A percentile compares a stretch with the other conserved stretches of the same genome.
phyloP scores from a whole-genome alignment of 176 grass and related monocot genomes.

The Chrysopogon serrulatus region DNA sequence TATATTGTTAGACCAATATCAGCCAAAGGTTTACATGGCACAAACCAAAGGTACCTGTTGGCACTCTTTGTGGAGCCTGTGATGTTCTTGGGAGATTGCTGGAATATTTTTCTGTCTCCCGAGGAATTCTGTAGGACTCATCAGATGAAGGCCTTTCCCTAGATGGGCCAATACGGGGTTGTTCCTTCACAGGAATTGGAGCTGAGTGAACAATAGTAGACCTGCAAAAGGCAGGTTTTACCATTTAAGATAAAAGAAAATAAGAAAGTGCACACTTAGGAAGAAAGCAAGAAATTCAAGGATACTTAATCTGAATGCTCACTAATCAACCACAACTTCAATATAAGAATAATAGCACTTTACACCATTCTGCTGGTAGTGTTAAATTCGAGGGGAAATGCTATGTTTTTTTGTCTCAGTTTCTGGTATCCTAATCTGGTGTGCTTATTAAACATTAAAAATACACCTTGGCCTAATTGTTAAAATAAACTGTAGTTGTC shows the following conservation, averaged over 20 bases:
- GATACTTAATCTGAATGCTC: not conserved
- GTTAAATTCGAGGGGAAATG: not conserved
- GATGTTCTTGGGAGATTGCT: conserved; percentile 32
- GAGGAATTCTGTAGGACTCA: conserved; percentile 44
- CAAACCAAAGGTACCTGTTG: conserved; percentile 43
- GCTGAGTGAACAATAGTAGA: conserved; percentile 84
- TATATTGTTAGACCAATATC: not conserved
- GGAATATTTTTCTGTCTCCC: conserved; percentile 31
- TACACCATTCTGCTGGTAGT: not conserved
- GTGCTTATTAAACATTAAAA: not conserved
- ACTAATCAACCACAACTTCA: not conserved
- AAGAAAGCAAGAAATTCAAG: not conserved
- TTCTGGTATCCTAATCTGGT: not conserved
- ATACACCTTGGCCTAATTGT: not conserved
- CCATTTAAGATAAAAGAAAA: not conserved
- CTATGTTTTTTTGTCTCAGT: not conserved
- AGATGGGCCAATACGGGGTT: conserved; percentile 33
- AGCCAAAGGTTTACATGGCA: not conserved
- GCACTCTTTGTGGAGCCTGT: conserved; percentile 67
- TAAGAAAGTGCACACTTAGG: not conserved
- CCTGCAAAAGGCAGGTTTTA: conserved; percentile 40
- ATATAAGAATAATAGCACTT: not conserved
- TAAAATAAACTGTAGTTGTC: not conserved
- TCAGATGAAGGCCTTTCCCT: conserved; percentile 51
- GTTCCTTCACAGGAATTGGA: conserved; percentile 70